These are phyloP conservation scores for Fragilaria radians DNA, from an alignment of 108 stramenopile genomes.

Conservation along the genomic window DNA sequence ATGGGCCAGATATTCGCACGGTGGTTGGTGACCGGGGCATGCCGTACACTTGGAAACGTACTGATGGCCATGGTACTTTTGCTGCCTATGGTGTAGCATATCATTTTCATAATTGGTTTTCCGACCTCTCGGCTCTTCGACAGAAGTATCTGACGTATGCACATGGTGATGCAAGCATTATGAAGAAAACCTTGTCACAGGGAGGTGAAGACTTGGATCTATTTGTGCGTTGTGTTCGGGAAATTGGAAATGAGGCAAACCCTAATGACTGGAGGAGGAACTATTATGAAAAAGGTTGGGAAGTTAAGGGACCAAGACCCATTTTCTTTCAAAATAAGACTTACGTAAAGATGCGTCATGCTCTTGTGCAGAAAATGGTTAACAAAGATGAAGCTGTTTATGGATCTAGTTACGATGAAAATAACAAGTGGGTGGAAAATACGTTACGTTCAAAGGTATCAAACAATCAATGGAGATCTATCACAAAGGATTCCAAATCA, in stretches of 20 bases:
- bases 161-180: slow-evolving; percentile 14
- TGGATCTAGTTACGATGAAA: background rate
- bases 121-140: slow-evolving; percentile 11
- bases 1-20: slow-evolving; percentile 22
- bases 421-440: background rate
- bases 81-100: slow-evolving; percentile 12
- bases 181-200: slow-evolving; percentile 15
- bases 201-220: slow-evolving; percentile 16
- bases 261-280: background rate
- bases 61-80: background rate
- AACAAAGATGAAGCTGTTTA: background rate
- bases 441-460: no score
- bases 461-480: no score
- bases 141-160: slow-evolving; percentile 36
- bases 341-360: background rate
- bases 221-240: slow-evolving; percentile 17
- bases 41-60: background rate
- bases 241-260: background rate
- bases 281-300: background rate
- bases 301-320: background rate
- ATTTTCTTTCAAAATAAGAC: background rate
- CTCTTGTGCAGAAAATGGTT: background rate
- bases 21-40: background rate
- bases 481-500: no score
- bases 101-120: slow-evolving; percentile 44